Percentiles rank a stretch among this genome's conserved stretches.
Evolutionary conservation across 2,329 filamentous ascomycete species (phyloP).

Genomic region (Epichloe sylvatica): DNA sequence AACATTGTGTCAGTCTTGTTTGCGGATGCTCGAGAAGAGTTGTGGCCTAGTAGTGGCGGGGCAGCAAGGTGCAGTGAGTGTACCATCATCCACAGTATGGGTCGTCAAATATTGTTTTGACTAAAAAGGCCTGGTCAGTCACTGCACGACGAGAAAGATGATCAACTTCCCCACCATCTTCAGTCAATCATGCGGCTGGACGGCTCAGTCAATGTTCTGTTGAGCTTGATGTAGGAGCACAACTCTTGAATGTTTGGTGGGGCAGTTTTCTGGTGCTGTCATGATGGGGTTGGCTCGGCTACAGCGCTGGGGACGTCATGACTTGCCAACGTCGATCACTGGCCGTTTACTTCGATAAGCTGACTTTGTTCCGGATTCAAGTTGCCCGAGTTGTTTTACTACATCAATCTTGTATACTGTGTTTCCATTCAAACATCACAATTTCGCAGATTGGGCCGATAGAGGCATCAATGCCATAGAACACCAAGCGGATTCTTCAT

Average conservation of each 20-base stretch:
- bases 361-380: background rate
- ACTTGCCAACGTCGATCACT: background rate
- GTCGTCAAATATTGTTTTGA: conserved; percentile 97
- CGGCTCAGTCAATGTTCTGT: background rate
- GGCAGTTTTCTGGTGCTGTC: conserved; percentile 1
- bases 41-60: conserved; percentile 11
- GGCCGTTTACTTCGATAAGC: background rate
- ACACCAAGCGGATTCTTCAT: background rate
- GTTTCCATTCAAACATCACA: background rate
- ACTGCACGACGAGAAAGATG: background rate
- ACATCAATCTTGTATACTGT: background rate
- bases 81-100: conserved; percentile 79
- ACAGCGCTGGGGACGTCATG: background rate
- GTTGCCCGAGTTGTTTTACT: background rate
- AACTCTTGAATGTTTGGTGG: conserved; percentile 5
- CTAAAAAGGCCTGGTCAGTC: conserved; percentile 29
- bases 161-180: conserved; percentile 15
- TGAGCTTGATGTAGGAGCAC: conserved; percentile 4
- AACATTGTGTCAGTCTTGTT: conserved; percentile 4
- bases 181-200: background rate
- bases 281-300: background rate
- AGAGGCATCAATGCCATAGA: background rate
- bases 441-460: background rate
- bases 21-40: background rate
- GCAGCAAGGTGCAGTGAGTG: conserved; percentile 13